Percentiles rank a stretch among this genome's conserved stretches.
Conservation (phyloP, 179 eudicot species). For the Beta corolliflora region DNA sequence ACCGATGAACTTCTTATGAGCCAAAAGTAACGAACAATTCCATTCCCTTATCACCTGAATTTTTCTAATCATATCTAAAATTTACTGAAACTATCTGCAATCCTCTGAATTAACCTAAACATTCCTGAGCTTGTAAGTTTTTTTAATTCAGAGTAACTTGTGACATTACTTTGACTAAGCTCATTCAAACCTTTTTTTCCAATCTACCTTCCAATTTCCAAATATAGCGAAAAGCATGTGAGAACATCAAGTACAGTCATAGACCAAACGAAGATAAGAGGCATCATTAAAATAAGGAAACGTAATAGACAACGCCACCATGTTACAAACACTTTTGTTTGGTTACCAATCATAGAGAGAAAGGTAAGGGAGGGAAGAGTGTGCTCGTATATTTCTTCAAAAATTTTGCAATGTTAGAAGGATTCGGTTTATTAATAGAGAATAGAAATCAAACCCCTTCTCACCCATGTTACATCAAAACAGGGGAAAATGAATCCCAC, state of each 20-base stretch:
- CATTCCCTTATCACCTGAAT: background rate
- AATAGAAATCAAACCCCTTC: too few species aligned
- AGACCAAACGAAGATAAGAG: background rate
- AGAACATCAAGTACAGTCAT: background rate
- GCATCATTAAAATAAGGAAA: background rate
- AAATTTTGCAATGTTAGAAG: too few species aligned
- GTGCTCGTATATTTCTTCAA: too few species aligned
- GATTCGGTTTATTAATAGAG: too few species aligned
- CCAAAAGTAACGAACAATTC: background rate
- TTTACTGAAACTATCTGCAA: background rate
- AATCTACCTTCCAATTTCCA: background rate
- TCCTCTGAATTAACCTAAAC: background rate
- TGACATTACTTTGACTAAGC: background rate
- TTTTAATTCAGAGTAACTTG: background rate
- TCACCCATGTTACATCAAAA: too few species aligned
- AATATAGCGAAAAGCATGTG: background rate
- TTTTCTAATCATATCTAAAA: background rate
- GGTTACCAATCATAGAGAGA: too few species aligned
- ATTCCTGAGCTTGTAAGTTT: background rate
- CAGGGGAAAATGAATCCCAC: too few species aligned
- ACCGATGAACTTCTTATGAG: background rate
- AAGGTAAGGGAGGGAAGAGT: too few species aligned
- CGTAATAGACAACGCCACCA: background rate
- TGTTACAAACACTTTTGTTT: background rate
- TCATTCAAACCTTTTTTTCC: too few species aligned